A percentile compares a stretch with the other conserved stretches of the same genome.
Conservation (phyloP, 1,139 yeast genomes). For the Taiozyma sp. region DNA sequence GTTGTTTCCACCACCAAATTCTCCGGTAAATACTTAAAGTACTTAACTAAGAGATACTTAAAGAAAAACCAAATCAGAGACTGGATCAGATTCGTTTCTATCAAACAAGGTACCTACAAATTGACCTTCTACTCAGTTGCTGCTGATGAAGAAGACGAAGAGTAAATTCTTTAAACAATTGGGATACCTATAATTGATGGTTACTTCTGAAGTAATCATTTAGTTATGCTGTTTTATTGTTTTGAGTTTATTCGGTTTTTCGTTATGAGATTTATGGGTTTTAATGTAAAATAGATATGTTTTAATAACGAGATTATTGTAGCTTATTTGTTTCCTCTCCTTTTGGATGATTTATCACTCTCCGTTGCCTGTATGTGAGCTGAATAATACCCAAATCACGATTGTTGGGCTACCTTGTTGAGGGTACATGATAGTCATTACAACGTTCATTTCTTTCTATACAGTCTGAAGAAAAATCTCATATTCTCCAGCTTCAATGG, state of each 20-base stretch:
- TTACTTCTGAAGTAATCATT: conserved; percentile 1
- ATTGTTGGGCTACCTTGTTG: neutral
- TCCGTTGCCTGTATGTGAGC: too few relatives aligned
- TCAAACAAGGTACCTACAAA: conserved; percentile 94
- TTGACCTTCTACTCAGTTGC: conserved; percentile 99
- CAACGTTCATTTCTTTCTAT: conserved; percentile 38
- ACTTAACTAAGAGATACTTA: conserved; percentile 99
- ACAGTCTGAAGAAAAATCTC: conserved; percentile 80
- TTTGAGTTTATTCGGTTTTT: conserved; percentile 7
- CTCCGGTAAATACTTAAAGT: conserved; percentile 99
- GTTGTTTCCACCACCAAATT: conserved; percentile 90
- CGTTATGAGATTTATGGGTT: conserved; percentile 12
- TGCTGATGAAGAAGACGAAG: conserved; percentile 95
- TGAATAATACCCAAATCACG: too few relatives aligned
- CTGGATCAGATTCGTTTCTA: conserved; percentile 99
- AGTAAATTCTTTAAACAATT: conserved; percentile 34
- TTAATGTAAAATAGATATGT: conserved; percentile 16
- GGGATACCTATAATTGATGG: neutral
- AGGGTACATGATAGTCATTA: neutral
- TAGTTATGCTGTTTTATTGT: conserved; percentile 2
- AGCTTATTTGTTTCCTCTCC: neutral
- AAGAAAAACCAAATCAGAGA: conserved; percentile 99
- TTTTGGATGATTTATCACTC: neutral
- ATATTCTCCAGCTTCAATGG: conserved; percentile 77
- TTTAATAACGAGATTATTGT: conserved; percentile 3